These are phyloP conservation scores for Rhypophila decipiens DNA, from an alignment of 495 filamentous ascomycete species.

Conservation along the genomic window DNA sequence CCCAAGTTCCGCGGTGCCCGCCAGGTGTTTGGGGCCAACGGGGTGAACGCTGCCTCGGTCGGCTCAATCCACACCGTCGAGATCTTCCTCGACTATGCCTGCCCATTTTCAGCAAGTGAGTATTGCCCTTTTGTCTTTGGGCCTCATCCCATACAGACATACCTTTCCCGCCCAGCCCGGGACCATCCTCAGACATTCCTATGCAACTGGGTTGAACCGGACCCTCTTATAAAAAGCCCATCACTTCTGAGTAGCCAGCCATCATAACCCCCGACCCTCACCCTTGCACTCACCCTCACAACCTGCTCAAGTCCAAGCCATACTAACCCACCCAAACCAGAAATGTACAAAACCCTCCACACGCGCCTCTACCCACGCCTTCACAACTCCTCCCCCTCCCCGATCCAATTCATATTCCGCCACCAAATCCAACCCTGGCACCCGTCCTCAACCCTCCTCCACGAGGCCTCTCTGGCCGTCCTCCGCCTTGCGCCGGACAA, in stretches of 20 bases:
- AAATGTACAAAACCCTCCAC: conserved; percentile 55
- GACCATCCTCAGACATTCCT: no score
- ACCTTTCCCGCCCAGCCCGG: no score
- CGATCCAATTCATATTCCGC: conserved; percentile 69
- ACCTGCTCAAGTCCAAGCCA: neutral
- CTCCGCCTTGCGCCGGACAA: conserved; percentile 56
- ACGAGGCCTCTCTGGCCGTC: conserved; percentile 82
- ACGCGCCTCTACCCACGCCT: conserved; percentile 52
- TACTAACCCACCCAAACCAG: conserved; percentile 8
- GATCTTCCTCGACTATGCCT: conserved; percentile 82
- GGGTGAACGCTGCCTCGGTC: conserved; percentile 12
- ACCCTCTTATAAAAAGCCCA: no score
- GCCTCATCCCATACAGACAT: no score
- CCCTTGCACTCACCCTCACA: conserved; percentile 37
- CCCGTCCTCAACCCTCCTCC: conserved; percentile 76
- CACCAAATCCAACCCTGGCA: conserved; percentile 97
- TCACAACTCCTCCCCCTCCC: conserved; percentile 46
- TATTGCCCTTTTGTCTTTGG: no score
- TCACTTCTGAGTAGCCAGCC: no score
- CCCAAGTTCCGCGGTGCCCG: conserved; percentile 72
- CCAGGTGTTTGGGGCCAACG: conserved; percentile 32
- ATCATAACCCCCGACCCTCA: no score
- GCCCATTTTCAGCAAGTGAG: conserved; percentile 51
- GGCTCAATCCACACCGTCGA: conserved; percentile 64
- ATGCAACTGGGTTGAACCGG: no score